phyloP scores from a whole-genome alignment of 2,329 filamentous ascomycete genomes.

The Coniosporium tulheliwenetii region DNA sequence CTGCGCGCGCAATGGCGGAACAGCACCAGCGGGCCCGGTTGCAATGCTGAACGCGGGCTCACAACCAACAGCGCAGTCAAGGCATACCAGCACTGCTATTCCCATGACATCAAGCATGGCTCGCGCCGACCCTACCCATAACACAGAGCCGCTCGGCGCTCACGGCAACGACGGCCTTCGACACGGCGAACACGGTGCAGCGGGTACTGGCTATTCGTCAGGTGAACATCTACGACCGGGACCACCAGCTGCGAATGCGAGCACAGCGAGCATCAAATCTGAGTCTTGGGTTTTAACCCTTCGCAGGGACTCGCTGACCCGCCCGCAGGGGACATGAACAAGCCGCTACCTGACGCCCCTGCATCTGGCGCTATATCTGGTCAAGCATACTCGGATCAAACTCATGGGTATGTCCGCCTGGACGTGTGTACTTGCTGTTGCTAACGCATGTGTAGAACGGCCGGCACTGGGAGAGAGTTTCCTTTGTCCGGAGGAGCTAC shows the following conservation, averaged over 20 bases:
- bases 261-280: conserved; percentile 22
- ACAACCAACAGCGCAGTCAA: no score
- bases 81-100: no score
- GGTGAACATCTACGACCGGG: conserved; percentile 1
- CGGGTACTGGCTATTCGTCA: conserved; percentile 1
- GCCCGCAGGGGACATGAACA: neutral
- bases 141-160: no score
- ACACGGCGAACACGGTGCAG: conserved; percentile 3
- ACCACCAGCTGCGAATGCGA: conserved; percentile 5
- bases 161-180: no score
- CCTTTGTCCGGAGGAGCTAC: conserved; percentile 18
- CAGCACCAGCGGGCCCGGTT: no score
- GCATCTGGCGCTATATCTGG: neutral
- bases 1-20: no score
- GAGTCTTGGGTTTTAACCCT: conserved; percentile 18
- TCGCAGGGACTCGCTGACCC: conserved; percentile 1
- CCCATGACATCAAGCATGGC: no score
- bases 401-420: neutral
- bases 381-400: neutral
- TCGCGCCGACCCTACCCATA: no score
- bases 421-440: no score
- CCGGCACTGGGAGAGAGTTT: conserved; percentile 11
- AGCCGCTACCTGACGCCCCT: neutral
- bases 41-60: no score
- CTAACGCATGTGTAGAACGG: no score